Base-by-base conservation (phyloP, 2,329 filamentous ascomycete species). In the Fonsecaea multimorphosa region DNA sequence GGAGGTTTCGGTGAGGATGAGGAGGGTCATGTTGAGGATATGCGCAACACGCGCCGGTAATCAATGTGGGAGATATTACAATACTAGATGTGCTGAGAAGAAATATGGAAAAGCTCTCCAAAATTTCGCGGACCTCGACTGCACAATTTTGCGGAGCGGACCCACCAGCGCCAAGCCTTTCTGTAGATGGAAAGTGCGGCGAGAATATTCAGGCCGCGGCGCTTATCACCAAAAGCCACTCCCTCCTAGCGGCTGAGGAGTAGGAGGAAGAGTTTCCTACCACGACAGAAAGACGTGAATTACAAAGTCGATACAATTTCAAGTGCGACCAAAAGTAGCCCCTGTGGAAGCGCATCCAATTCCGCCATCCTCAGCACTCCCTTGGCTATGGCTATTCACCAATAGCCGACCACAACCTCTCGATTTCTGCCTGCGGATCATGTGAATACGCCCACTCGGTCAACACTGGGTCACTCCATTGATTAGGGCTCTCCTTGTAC, bases 1-100 rank as follows among this genome's bases (percentile, higher is more conserved):
- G 81, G 91, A 92, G 79, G 93, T 97, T 83, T 97, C 93, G 76
- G 90, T 90, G 74, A 97, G 89, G 82, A 97, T 91, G 82, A 96
- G 96, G 78, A 95, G 88, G 82, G 91, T 90, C 91, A 95, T 95
- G 72, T 72, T 87, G 80, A 53, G 32, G 59, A 29, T 53, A 52
- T 63, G 62, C 62, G 63, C 62, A 32, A 38, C 19, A 36, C 44
- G 63, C 62, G 54, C 61, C 27, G n/a, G 19, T 36, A 40, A 53
- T 24, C 34, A 32, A 22, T 55, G 59, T 40, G 27, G 59, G 49
- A 54, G 38, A 61, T 61, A 55, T 54, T 44, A 19, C 3, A 19
- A 61, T 60, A 60, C 14, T 34, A 8, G 31, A 32, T 12, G 46
- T 60, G 44, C 44, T 31, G 36, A 6, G 58, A 36, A 51, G 24